These are phyloP conservation scores for Corrigiola litoralis DNA, from an alignment of 179 eudicot genomes.

Conservation along the genomic window DNA sequence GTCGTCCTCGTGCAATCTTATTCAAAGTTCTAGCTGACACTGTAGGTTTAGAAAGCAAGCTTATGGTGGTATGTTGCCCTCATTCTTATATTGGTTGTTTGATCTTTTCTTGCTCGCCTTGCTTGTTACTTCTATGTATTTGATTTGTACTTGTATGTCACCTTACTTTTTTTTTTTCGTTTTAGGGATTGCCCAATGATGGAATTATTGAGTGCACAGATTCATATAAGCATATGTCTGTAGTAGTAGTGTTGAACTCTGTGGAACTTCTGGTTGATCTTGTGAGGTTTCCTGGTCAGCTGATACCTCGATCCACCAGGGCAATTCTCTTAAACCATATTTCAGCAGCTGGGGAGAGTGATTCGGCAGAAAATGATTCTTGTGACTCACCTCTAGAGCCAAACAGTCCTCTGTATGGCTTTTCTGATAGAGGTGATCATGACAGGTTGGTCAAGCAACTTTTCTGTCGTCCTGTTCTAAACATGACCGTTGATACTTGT, in stretches of 20 bases:
- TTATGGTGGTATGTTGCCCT: constrained; percentile 74
- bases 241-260: constrained; percentile 78
- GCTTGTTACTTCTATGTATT: neutral
- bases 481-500: no score
- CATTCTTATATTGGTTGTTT: constrained; percentile 6
- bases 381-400: constrained; percentile 99
- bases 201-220: constrained; percentile 68
- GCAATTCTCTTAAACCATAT: constrained; percentile 85
- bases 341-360: constrained; percentile 95
- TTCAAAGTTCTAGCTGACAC: constrained; percentile 98
- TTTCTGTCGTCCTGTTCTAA: neutral
- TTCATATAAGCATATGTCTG: constrained; percentile 93
- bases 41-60: constrained; percentile 91
- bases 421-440: constrained; percentile 65
- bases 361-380: constrained; percentile 98
- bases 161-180: constrained; percentile 4
- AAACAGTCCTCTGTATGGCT: constrained; percentile 84
- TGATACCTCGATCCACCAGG: constrained; percentile 79
- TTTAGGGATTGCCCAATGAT: constrained; percentile 88
- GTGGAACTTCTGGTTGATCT: constrained; percentile 88
- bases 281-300: constrained; percentile 90
- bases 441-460: constrained; percentile 55
- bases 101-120: neutral
- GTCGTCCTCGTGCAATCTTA: constrained; percentile 95
- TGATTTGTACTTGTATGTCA: constrained; percentile 8